Percentiles rank a stretch among this genome's conserved stretches.
Evolutionary conservation across 495 filamentous ascomycete species (phyloP).

Genomic region (Lophiostoma macrostomum): DNA sequence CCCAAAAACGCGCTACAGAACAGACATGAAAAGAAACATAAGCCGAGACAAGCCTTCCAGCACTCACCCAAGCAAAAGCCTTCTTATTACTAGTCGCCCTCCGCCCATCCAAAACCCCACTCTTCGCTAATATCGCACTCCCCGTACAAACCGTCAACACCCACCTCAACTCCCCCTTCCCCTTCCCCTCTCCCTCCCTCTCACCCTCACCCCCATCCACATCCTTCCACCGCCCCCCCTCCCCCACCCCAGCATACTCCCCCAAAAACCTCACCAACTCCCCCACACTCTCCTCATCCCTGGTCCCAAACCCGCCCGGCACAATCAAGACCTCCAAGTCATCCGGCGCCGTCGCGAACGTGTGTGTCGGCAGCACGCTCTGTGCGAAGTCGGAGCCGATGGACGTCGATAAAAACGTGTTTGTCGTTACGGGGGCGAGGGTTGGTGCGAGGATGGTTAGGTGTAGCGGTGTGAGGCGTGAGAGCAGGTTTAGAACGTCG

Average conservation of each 20-base stretch:
- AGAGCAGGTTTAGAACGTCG: conserved; percentile 59
- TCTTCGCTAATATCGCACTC: conserved; percentile 25
- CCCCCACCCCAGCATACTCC: conserved; percentile 38
- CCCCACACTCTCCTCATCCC: conserved; percentile 39
- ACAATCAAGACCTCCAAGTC: conserved; percentile 63
- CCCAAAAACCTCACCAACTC: conserved; percentile 49
- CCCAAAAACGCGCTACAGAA: too few relatives aligned
- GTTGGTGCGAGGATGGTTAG: conserved; percentile 54
- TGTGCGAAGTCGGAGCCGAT: conserved; percentile 41
- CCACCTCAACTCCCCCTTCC: conserved; percentile 44
- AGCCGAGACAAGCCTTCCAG: too few relatives aligned
- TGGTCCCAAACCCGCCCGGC: conserved; percentile 58
- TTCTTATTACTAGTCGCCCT: conserved; percentile 34
- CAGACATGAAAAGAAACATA: conserved; percentile 34
- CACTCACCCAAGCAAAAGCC: conserved; percentile 32
- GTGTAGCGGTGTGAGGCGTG: conserved; percentile 38
- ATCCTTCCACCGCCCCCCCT: not conserved
- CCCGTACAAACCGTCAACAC: conserved; percentile 40
- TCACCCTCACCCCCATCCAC: not conserved
- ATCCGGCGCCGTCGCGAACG: conserved; percentile 47
- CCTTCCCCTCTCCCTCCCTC: not conserved
- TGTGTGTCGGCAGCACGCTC: conserved; percentile 60
- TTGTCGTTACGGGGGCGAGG: conserved; percentile 51
- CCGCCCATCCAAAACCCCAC: conserved; percentile 29
- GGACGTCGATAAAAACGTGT: conserved; percentile 13